Base-by-base conservation (phyloP, 202 grass and related monocot genomes). In the Panicum hallii region DNA sequence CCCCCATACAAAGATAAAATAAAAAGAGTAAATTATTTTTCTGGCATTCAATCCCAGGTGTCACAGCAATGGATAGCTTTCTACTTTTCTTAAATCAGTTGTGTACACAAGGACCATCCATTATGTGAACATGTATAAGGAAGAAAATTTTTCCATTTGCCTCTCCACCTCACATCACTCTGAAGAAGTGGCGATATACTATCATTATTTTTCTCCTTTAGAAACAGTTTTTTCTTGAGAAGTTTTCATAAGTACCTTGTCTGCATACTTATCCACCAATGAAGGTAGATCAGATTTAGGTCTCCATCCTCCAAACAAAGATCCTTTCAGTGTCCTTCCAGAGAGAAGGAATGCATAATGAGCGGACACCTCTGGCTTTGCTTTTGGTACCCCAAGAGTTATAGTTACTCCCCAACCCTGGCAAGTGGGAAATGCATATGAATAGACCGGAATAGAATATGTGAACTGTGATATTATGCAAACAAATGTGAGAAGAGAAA, bases 241-340 rank as follows among this genome's bases (percentile, higher is more conserved):
- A 77, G 6, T 41, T 49, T 65, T 73, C 63, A 26, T 42, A 78
- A 69, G 63, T 86, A 95, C 96, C 88, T 95, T 93, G 64, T 86
- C 88, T 40, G 74, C 65, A 61, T 95, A 98, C 83, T 98, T 98
- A 70, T 95, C 86, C 45, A 94, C 91, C 62, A 98, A 87, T 52
- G 67, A 94, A 72, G 96, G 93, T 56, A 98, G 82, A 61, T 95
- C 96, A 70, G 96, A 95, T 89, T 98, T 98, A 42, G 96, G 93
- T 86, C 81, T 98, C 96, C 93, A 98, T 71, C 93, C 96, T 90
- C 96, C 96, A 86, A 95, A 98, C 79, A 98, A 89, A 84, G 96
- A 92, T 63, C 96, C 96, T 80, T 95, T 98, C 79, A 98, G 82
- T 87, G 96, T 95, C 94, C 89, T 94, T 90, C 96, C 96, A 57